Base-by-base conservation (phyloP, 176 grass and related monocot species). In the Oryza punctata region DNA sequence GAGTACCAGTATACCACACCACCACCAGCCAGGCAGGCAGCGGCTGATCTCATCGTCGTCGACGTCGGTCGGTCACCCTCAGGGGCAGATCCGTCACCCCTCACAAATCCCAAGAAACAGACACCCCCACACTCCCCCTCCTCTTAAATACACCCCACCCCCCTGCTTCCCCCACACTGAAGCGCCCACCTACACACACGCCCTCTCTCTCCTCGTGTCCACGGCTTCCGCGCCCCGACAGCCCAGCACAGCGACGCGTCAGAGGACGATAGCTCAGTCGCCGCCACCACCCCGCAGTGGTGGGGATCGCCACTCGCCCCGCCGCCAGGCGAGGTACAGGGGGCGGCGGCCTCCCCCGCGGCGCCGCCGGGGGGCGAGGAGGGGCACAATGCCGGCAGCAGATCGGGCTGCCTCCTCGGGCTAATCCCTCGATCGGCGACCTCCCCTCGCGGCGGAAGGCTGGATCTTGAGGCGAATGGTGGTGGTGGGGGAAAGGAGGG, bases 221-320 rank as follows among this genome's bases (percentile, higher is more conserved):
- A 79, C 43, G 14, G 13, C 79, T 14, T 35, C 38, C 46, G 13
- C 32, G 19, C n/a, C 87, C 70, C 77, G 77, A 85, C 87, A 85
- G 82, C 18, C 82, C 24, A n/a, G 44, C 75, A 11, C 73, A 74
- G 81, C 16, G 43, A 8, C 68, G 30, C 35, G n/a, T n/a, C n/a
- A n/a, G n/a, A n/a, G n/a, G n/a, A n/a, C n/a, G n/a, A n/a, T 83
- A 86, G 84, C 88, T 82, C 88, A 82, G 84, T 86, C 79, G 60
- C 82, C 35, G n/a, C n/a, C n/a, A n/a, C n/a, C 35, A 5, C 35
- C 7, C 81, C 57, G n/a, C 57, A 24, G 21, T 11, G 6, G 8
- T 24, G 24, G 76, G 76, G 5, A 40, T 41, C 26, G 64, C 60
- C 13, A 75, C 68, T 75, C 84, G 79, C n/a, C 88, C 79, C 64